These are phyloP conservation scores for Polyporus tsugae DNA, from an alignment of 1,284 basidiomycete genomes.

Conservation along the genomic window DNA sequence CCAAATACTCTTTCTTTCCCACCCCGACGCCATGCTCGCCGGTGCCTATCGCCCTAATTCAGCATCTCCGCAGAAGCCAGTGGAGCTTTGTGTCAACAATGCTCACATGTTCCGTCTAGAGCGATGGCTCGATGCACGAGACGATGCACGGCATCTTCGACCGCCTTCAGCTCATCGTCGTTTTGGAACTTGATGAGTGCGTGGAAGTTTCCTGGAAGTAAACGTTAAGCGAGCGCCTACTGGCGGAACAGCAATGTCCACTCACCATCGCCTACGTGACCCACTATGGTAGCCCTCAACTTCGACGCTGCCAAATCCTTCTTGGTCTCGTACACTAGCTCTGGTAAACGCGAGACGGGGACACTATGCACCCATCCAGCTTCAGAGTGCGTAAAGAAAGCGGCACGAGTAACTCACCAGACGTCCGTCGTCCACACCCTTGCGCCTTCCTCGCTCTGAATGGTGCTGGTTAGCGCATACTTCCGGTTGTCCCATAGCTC, in stretches of 20 bases:
- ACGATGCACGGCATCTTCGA: constrained; percentile 62
- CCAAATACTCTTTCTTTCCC: constrained; percentile 82
- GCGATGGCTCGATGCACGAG: constrained; percentile 79
- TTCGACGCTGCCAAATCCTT: constrained; percentile 8
- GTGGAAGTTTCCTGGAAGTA: constrained; percentile 60
- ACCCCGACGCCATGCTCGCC: constrained; percentile 92
- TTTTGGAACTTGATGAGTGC: constrained; percentile 66
- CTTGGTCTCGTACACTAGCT: constrained; percentile 16
- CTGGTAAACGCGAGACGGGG: not conserved
- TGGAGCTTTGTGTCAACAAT: not conserved
- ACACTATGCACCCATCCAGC: constrained; percentile 36
- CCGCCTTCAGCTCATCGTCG: constrained; percentile 65
- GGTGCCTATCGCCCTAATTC: constrained; percentile 42
- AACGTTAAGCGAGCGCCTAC: not conserved
- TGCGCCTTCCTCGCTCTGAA: constrained; percentile 66
- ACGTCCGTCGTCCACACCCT: constrained; percentile 91
- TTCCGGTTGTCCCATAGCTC: constrained; percentile 91
- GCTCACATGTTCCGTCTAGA: constrained; percentile 75
- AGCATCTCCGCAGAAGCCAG: not conserved
- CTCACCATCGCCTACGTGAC: constrained; percentile 21
- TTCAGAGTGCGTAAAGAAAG: not conserved
- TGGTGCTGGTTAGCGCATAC: constrained; percentile 80
- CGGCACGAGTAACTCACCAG: constrained; percentile 55
- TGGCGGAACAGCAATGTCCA: not conserved
- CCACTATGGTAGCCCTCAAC: constrained; percentile 13